Conservation (phyloP, 179 eudicot genomes). For the Vitellaria paradoxa region DNA sequence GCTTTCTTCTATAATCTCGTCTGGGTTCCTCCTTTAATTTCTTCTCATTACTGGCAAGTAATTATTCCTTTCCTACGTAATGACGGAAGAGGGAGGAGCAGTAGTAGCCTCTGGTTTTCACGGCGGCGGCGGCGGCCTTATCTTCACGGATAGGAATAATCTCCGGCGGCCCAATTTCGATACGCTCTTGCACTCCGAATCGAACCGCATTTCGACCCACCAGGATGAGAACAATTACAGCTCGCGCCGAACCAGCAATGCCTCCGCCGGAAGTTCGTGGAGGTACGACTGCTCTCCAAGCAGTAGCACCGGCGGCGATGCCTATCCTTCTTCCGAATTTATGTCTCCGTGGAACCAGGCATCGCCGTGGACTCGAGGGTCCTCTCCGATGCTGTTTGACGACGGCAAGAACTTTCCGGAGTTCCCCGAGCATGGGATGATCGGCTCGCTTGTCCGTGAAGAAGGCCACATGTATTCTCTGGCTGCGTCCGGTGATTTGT, state of each 20-base stretch:
- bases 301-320: neutral
- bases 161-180: neutral
- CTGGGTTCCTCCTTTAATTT: neutral
- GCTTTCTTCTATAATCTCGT: neutral
- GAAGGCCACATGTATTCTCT: conserved; percentile 78
- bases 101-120: no score
- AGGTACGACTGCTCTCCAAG: conserved; percentile 12
- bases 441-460: conserved; percentile 66
- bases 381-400: neutral
- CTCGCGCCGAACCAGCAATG: conserved; percentile 13
- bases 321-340: conserved; percentile 9
- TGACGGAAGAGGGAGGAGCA: neutral
- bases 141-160: neutral
- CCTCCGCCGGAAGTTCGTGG: neutral
- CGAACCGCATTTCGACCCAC: neutral
- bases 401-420: neutral
- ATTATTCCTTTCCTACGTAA: neutral
- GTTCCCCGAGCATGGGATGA: conserved; percentile 23
- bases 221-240: neutral
- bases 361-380: conserved; percentile 37
- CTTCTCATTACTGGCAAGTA: neutral
- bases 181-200: neutral
- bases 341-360: conserved; percentile 22
- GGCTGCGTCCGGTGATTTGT: conserved; percentile 51
- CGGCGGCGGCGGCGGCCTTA: neutral